These are phyloP conservation scores for Beauveria medogensis DNA, from an alignment of 2,329 filamentous ascomycete species.

Conservation along the genomic window DNA sequence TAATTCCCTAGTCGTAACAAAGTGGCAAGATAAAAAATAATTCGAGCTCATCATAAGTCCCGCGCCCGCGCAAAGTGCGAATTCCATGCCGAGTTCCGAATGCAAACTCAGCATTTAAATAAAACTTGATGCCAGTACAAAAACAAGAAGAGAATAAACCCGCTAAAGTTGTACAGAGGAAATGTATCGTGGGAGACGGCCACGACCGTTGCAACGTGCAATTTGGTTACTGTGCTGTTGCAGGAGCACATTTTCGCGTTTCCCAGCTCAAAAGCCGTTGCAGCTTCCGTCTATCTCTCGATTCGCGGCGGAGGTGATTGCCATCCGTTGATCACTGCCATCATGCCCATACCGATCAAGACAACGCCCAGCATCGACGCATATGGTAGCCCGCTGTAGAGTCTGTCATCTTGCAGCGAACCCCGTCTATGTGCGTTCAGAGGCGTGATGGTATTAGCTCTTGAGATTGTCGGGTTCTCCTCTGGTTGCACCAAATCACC, in stretches of 20 bases:
- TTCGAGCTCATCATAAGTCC: slow-evolving; percentile 8
- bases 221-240: slow-evolving; percentile 7
- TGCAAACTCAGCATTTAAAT: slow-evolving; percentile 7
- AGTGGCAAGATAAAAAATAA: slow-evolving; percentile 6
- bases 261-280: background rate
- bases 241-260: background rate
- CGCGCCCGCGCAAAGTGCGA: slow-evolving; percentile 5
- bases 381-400: slow-evolving; percentile 57
- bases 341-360: slow-evolving; percentile 70
- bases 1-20: slow-evolving; percentile 7
- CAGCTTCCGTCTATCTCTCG: slow-evolving; percentile 21
- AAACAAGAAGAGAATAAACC: slow-evolving; percentile 3
- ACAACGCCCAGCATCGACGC: slow-evolving; percentile 78
- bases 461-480: slow-evolving; percentile 37
- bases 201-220: slow-evolving; percentile 1
- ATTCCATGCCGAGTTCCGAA: slow-evolving; percentile 2
- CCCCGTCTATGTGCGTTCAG: slow-evolving; percentile 30
- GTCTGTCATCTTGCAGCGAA: slow-evolving; percentile 34
- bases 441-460: slow-evolving; percentile 42
- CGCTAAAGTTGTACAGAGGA: slow-evolving; percentile 9
- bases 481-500: slow-evolving; percentile 25
- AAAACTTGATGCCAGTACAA: slow-evolving; percentile 7
- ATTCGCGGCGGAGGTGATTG: slow-evolving; percentile 36
- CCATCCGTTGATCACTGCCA: slow-evolving; percentile 84
- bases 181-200: slow-evolving; percentile 8